phyloP scores from a whole-genome alignment of 2,329 filamentous ascomycete genomes.

The Fusarium sp. region DNA sequence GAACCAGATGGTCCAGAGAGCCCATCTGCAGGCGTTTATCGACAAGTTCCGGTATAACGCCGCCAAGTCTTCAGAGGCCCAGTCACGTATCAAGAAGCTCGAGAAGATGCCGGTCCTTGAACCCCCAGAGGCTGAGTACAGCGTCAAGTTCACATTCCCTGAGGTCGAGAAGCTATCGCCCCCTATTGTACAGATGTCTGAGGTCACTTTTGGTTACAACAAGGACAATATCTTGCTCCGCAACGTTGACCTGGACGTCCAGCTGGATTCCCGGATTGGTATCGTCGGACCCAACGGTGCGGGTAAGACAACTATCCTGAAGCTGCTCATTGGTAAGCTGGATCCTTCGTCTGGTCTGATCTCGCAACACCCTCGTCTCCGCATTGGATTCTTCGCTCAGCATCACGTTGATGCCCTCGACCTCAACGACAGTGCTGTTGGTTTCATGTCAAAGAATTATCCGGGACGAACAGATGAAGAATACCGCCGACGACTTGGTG shows the following conservation, averaged over 20 bases:
- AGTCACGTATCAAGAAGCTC: conserved; percentile 98
- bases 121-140: conserved; percentile 91
- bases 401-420: conserved; percentile 98
- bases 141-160: conserved; percentile 95
- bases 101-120: conserved; percentile 96
- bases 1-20: conserved; percentile 94
- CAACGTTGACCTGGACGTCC: conserved; percentile 94
- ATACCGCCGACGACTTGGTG: conserved; percentile 93
- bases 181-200: conserved; percentile 96
- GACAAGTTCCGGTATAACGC: conserved; percentile 99
- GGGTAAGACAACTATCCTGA: conserved; percentile 98
- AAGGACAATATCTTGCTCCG: conserved; percentile 80
- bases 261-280: conserved; percentile 96
- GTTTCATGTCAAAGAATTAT: conserved; percentile 94
- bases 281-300: conserved; percentile 99
- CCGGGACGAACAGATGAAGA: conserved; percentile 94
- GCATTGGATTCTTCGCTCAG: conserved; percentile 97
- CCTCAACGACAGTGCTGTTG: conserved; percentile 86
- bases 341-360: conserved; percentile 81
- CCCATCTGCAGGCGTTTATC: conserved; percentile 96
- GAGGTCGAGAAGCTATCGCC: conserved; percentile 97
- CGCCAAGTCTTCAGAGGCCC: conserved; percentile 96
- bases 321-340: conserved; percentile 92
- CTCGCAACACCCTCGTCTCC: conserved; percentile 85
- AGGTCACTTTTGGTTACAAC: conserved; percentile 89